A percentile compares a stretch with the other conserved stretches of the same genome.
Conservation (phyloP, 306 rosid genomes). For the Dryas drummondii region DNA sequence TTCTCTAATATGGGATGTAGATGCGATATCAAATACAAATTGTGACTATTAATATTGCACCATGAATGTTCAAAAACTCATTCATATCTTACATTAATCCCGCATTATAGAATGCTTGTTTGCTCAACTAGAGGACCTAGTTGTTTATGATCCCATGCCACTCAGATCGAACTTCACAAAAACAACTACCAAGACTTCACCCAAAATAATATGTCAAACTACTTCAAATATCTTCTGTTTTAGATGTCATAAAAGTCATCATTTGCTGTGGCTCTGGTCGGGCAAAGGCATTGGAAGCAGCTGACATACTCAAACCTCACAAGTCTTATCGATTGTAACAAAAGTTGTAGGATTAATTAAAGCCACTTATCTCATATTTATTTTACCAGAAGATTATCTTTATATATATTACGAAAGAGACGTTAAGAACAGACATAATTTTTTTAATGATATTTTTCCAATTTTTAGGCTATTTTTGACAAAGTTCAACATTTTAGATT, state of each 20-base stretch:
- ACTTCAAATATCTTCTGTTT: neutral
- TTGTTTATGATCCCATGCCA: neutral
- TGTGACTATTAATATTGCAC: no score
- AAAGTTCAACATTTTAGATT: no score
- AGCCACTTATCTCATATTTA: neutral
- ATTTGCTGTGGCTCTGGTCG: constrained; percentile 5
- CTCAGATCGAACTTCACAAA: neutral
- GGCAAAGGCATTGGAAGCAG: constrained; percentile 9
- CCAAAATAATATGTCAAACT: neutral
- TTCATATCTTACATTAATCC: no score
- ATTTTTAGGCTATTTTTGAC: no score
- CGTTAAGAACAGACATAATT: no score
- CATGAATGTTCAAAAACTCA: no score
- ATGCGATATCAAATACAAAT: no score
- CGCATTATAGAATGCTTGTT: neutral
- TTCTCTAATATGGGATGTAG: no score
- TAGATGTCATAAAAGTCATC: neutral
- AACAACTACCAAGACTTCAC: neutral
- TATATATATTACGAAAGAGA: neutral
- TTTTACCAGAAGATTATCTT: neutral
- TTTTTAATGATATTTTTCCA: no score
- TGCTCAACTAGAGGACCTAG: neutral
- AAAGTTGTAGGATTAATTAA: neutral
- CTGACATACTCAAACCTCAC: neutral
- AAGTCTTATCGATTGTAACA: neutral